These are phyloP conservation scores for Magnusiomyces tetraspermus DNA, from an alignment of 1,139 yeast species.

Conservation along the genomic window DNA sequence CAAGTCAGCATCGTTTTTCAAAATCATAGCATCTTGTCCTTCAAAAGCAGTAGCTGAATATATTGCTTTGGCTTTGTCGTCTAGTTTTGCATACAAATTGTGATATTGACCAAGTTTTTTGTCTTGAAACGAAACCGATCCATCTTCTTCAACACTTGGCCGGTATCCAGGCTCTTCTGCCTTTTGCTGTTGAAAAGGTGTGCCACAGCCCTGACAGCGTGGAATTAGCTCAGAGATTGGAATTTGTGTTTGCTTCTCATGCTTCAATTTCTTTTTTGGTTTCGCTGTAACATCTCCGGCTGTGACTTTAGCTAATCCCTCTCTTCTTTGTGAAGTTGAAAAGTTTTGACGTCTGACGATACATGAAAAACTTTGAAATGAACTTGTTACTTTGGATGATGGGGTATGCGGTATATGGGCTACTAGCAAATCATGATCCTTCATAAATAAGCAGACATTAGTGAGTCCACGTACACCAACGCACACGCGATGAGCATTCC, in stretches of 20 bases:
- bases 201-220: slow-evolving; percentile 42
- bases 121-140: slow-evolving; percentile 7
- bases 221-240: slow-evolving; percentile 13
- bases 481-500: too few relatives aligned
- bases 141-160: slow-evolving; percentile 10
- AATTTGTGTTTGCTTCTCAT: slow-evolving; percentile 16
- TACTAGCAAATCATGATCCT: too few relatives aligned
- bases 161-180: slow-evolving; percentile 37
- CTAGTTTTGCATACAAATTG: slow-evolving; percentile 8
- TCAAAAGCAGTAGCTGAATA: not conserved
- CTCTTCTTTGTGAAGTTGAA: not conserved
- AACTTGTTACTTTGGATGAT: too few relatives aligned
- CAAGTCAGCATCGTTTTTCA: not conserved
- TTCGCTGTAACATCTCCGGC: not conserved
- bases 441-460: too few relatives aligned
- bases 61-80: slow-evolving; percentile 3
- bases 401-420: too few relatives aligned
- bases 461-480: too few relatives aligned
- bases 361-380: too few relatives aligned
- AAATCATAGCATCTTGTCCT: not conserved
- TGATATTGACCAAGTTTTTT: slow-evolving; percentile 12
- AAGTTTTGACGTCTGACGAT: too few relatives aligned
- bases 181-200: slow-evolving; percentile 37
- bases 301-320: not conserved
- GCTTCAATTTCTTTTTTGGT: not conserved